A percentile compares a stretch with the other conserved stretches of the same genome.
Conservation (phyloP, 2,329 filamentous ascomycete species). For the Lachnellula occidentalis region DNA sequence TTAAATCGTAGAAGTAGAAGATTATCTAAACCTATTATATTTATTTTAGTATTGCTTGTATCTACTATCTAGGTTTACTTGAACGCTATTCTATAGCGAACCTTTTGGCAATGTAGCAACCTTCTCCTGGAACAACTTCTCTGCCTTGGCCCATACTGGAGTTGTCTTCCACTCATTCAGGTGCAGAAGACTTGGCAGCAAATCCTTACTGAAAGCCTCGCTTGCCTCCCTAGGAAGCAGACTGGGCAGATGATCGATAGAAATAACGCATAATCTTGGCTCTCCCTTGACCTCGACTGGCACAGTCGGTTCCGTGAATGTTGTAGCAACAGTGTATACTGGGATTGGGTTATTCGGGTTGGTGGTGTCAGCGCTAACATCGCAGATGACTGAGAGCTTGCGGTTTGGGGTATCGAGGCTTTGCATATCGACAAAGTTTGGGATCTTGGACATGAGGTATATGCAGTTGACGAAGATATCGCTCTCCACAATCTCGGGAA, state of each 20-base stretch:
- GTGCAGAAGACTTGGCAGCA: slow-evolving; percentile 71
- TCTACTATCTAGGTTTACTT: neutral
- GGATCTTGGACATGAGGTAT: slow-evolving; percentile 74
- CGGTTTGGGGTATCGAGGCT: slow-evolving; percentile 63
- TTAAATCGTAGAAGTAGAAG: too few species aligned
- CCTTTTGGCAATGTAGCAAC: slow-evolving; percentile 58
- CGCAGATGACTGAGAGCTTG: slow-evolving; percentile 73
- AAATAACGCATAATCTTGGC: slow-evolving; percentile 67
- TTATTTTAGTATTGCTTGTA: neutral
- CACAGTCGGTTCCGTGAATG: slow-evolving; percentile 83
- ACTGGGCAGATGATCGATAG: slow-evolving; percentile 79
- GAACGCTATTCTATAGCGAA: neutral
- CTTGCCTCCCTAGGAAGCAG: slow-evolving; percentile 81
- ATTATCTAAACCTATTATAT: too few species aligned
- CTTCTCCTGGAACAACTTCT: slow-evolving; percentile 81
- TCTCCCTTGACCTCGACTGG: slow-evolving; percentile 57
- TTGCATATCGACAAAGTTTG: slow-evolving; percentile 71
- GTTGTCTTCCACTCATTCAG: slow-evolving; percentile 70
- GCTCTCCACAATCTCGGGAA: slow-evolving; percentile 68
- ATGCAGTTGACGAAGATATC: slow-evolving; percentile 83
- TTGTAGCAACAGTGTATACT: slow-evolving; percentile 79
- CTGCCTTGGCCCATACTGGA: slow-evolving; percentile 78
- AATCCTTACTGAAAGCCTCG: slow-evolving; percentile 74
- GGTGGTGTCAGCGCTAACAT: slow-evolving; percentile 71
- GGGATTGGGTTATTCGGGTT: slow-evolving; percentile 66